A percentile compares a stretch with the other conserved stretches of the same genome.
phyloP scores from a whole-genome alignment of 2,329 filamentous ascomycete genomes.

The Venturia carpophila region DNA sequence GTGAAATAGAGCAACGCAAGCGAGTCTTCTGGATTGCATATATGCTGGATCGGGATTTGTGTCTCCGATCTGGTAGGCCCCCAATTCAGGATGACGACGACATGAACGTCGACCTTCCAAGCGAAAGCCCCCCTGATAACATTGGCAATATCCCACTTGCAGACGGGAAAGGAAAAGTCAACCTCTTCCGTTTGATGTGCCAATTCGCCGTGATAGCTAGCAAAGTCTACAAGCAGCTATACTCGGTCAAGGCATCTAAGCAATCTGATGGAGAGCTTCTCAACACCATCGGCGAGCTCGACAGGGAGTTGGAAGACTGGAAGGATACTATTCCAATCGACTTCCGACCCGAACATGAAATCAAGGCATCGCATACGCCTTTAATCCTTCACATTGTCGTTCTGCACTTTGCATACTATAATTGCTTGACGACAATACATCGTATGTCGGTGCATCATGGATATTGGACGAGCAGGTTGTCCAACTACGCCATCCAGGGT shows the following conservation, averaged over 20 bases:
- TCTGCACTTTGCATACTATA: slow-evolving; percentile 95
- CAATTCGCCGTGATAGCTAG: slow-evolving; percentile 87
- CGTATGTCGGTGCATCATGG: slow-evolving; percentile 97
- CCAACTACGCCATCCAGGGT: slow-evolving; percentile 91
- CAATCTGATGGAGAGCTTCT: slow-evolving; percentile 88
- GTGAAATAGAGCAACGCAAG: slow-evolving; percentile 87
- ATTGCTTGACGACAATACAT: slow-evolving; percentile 94
- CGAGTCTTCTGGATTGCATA: slow-evolving; percentile 73
- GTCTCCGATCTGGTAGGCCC: slow-evolving; percentile 62
- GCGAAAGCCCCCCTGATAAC: slow-evolving; percentile 81
- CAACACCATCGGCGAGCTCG: slow-evolving; percentile 91
- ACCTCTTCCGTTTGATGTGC: slow-evolving; percentile 88
- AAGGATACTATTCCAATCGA: slow-evolving; percentile 93
- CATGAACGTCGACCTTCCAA: slow-evolving; percentile 94
- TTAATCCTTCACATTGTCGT: slow-evolving; percentile 92
- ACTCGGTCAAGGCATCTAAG: slow-evolving; percentile 85
- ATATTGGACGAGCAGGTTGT: slow-evolving; percentile 93
- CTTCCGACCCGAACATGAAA: slow-evolving; percentile 94
- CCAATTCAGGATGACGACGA: slow-evolving; percentile 69
- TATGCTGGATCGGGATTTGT: slow-evolving; percentile 66
- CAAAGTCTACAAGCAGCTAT: slow-evolving; percentile 86
- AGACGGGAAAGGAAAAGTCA: slow-evolving; percentile 86
- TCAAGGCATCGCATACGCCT: slow-evolving; percentile 84
- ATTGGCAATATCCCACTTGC: slow-evolving; percentile 89
- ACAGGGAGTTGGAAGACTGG: slow-evolving; percentile 78